Percentiles rank a stretch among this genome's conserved stretches.
phyloP scores from a whole-genome alignment of 495 filamentous ascomycete genomes.

The Lineolata rhizophorae region DNA sequence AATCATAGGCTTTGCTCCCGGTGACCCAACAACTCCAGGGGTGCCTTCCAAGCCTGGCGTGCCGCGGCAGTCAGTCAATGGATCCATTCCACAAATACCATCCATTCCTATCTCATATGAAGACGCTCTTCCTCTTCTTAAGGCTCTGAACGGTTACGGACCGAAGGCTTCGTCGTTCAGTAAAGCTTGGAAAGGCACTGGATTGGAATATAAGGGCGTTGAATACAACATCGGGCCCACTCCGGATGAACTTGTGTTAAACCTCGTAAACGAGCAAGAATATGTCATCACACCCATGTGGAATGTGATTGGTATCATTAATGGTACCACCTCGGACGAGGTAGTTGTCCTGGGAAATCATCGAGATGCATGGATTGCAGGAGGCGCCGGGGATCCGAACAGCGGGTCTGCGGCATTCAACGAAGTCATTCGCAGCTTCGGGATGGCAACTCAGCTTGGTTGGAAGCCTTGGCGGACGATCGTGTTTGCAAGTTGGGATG shows the following conservation, averaged over 20 bases:
- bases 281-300: conserved; percentile 78
- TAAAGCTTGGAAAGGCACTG: conserved; percentile 46
- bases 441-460: conserved; percentile 14
- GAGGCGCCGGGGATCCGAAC: conserved; percentile 27
- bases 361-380: conserved; percentile 82
- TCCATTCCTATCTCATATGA: conserved; percentile 80
- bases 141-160: conserved; percentile 74
- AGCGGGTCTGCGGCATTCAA: conserved; percentile 21
- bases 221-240: conserved; percentile 84
- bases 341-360: conserved; percentile 90
- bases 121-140: conserved; percentile 69
- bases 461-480: conserved; percentile 31
- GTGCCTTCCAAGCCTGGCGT: conserved; percentile 83
- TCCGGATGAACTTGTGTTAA: conserved; percentile 49
- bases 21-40: conserved; percentile 71
- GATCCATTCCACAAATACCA: conserved; percentile 60
- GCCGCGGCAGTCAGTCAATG: conserved; percentile 47
- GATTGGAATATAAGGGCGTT: conserved; percentile 57
- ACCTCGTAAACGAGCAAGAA: conserved; percentile 73
- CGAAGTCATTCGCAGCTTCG: conserved; percentile 18
- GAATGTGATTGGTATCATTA: conserved; percentile 90
- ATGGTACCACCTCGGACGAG: conserved; percentile 69
- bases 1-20: conserved; percentile 30
- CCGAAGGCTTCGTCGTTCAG: conserved; percentile 59
- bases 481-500: conserved; percentile 55